Conservation (phyloP, 345 rosid genomes). For the Euclidium syriacum region DNA sequence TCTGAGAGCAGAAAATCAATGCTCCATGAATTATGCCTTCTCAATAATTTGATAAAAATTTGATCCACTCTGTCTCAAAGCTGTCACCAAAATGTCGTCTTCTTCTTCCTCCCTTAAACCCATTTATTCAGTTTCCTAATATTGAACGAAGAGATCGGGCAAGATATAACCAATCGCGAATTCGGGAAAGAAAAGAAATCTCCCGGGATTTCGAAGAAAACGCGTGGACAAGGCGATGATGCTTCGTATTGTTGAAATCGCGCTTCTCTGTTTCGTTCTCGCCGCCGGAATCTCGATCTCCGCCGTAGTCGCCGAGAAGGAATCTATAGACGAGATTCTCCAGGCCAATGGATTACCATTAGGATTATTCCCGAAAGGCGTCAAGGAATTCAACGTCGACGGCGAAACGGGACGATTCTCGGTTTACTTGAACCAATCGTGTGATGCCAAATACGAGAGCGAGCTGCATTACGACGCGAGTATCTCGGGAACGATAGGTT, state of each 20-base stretch:
- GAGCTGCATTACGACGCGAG: conserved; percentile 67
- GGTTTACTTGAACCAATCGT: conserved; percentile 70
- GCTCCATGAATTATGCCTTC: conserved; percentile 7
- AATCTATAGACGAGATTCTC: conserved; percentile 58
- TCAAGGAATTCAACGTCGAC: conserved; percentile 46
- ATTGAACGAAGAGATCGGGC: neutral
- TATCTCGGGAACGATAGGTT: conserved; percentile 61
- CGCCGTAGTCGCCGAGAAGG: conserved; percentile 3
- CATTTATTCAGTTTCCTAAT: neutral
- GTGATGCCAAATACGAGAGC: conserved; percentile 81
- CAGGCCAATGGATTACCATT: conserved; percentile 60
- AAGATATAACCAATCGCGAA: neutral
- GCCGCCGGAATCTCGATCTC: conserved; percentile 13
- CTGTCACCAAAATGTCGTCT: conserved; percentile 50
- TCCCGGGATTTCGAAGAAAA: too few species aligned
- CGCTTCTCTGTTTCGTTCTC: conserved; percentile 28
- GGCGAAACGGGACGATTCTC: conserved; percentile 51
- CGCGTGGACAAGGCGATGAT: neutral
- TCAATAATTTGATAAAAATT: conserved; percentile 49
- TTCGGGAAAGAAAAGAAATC: neutral
- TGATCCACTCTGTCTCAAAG: conserved; percentile 50
- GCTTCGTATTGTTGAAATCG: conserved; percentile 20
- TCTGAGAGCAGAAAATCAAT: neutral
- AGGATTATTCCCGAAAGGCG: conserved; percentile 79
- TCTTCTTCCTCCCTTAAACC: conserved; percentile 37